phyloP scores from a whole-genome alignment of 345 rosid species.

The Gossypium bickii region DNA sequence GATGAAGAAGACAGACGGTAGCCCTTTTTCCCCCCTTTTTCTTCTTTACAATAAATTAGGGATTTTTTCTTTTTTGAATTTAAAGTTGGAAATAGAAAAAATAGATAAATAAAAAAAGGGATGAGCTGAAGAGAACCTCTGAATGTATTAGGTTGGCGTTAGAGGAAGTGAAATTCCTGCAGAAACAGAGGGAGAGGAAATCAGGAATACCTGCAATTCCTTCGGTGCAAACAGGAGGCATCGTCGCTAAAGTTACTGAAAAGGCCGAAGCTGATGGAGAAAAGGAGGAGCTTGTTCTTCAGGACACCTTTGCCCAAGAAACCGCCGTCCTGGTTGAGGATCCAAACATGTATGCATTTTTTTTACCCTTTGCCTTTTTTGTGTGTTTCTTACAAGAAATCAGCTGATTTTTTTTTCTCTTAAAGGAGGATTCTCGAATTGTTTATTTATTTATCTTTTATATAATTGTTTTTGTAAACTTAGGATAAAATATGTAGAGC shows the following conservation, averaged over 20 bases:
- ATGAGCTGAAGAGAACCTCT: not conserved
- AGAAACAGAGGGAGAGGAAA: constrained; percentile 89
- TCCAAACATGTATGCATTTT: constrained; percentile 63
- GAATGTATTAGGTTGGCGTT: constrained; percentile 49
- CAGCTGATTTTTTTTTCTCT: not conserved
- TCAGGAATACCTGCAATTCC: constrained; percentile 65
- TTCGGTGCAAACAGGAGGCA: constrained; percentile 33
- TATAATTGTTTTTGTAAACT: not conserved
- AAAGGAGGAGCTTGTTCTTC: constrained; percentile 93
- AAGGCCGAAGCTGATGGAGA: constrained; percentile 80
- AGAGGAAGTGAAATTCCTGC: constrained; percentile 93
- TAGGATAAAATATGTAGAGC: constrained; percentile 83
- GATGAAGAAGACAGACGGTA: constrained; percentile 84
- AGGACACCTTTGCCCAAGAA: constrained; percentile 97
- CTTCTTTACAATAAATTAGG: not conserved
- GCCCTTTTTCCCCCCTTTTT: not conserved
- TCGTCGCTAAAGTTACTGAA: constrained; percentile 41
- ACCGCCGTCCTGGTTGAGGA: constrained; percentile 94
- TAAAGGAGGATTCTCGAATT: not conserved
- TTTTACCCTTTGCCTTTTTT: not conserved
- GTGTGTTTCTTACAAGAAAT: not conserved
- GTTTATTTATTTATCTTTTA: not conserved
- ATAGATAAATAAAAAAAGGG: too few species aligned
- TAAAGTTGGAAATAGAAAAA: not conserved
- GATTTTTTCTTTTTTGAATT: not conserved